phyloP scores from a whole-genome alignment of 805 yeast genomes.

The Starmera quercuum region DNA sequence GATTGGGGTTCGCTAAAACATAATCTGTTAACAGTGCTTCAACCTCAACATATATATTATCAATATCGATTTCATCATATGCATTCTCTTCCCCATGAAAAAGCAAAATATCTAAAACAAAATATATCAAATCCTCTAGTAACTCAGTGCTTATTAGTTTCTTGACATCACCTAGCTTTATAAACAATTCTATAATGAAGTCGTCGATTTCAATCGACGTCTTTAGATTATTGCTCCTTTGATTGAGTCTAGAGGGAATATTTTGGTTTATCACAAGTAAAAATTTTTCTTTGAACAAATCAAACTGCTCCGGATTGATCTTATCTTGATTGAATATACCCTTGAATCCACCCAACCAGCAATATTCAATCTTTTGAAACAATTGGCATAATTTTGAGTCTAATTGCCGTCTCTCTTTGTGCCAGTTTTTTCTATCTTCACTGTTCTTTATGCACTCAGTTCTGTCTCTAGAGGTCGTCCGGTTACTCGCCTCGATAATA shows the following conservation, averaged over 20 bases:
- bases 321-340: slow-evolving; percentile 44
- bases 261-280: slow-evolving; percentile 32
- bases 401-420: slow-evolving; percentile 57
- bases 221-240: slow-evolving; percentile 24
- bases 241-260: slow-evolving; percentile 41
- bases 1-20: slow-evolving; percentile 9
- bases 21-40: slow-evolving; percentile 37
- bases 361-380: slow-evolving; percentile 48
- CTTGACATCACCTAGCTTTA: slow-evolving; percentile 36
- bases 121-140: slow-evolving; percentile 58
- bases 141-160: slow-evolving; percentile 25
- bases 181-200: slow-evolving; percentile 41
- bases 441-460: slow-evolving; percentile 46
- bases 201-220: slow-evolving; percentile 32
- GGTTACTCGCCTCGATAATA: slow-evolving; percentile 56
- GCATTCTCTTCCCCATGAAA: slow-evolving; percentile 60
- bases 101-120: slow-evolving; percentile 49
- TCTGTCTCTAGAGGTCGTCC: slow-evolving; percentile 45
- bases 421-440: slow-evolving; percentile 67
- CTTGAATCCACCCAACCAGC: slow-evolving; percentile 75
- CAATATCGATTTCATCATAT: slow-evolving; percentile 59
- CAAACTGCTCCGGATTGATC: slow-evolving; percentile 19
- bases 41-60: slow-evolving; percentile 42
- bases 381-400: slow-evolving; percentile 49
- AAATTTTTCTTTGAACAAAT: slow-evolving; percentile 29